A percentile compares a stretch with the other conserved stretches of the same genome.
These are phyloP conservation scores for Starmerella floricola DNA, from an alignment of 805 yeast genomes.

Conservation along the genomic window DNA sequence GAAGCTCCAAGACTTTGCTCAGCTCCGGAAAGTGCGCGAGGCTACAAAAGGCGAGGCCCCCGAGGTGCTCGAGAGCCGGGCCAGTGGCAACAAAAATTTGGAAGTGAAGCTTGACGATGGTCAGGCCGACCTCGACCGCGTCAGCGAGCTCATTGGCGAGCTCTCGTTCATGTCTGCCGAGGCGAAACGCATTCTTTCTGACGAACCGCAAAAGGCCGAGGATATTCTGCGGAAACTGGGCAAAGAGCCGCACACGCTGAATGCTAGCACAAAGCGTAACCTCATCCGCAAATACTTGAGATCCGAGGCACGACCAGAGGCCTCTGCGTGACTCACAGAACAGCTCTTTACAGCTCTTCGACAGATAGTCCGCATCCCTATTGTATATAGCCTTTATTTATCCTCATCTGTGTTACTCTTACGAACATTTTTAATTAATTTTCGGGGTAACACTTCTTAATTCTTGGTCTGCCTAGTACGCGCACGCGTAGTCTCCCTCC, in stretches of 20 bases:
- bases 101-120: slow-evolving; percentile 32
- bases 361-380: too few relatives aligned
- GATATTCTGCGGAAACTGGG: slow-evolving; percentile 31
- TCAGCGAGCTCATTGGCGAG: slow-evolving; percentile 29
- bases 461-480: too few relatives aligned
- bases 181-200: slow-evolving; percentile 25
- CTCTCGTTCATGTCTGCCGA: slow-evolving; percentile 17
- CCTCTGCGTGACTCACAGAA: too few relatives aligned
- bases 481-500: too few relatives aligned
- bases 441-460: too few relatives aligned
- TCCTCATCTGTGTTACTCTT: too few relatives aligned
- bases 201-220: slow-evolving; percentile 31
- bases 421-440: too few relatives aligned
- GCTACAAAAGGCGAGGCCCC: slow-evolving; percentile 17
- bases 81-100: neutral
- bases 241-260: slow-evolving; percentile 32
- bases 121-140: slow-evolving; percentile 29
- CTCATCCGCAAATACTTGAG: slow-evolving; percentile 46
- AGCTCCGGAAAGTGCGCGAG: slow-evolving; percentile 35
- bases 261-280: slow-evolving; percentile 54
- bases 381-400: too few relatives aligned
- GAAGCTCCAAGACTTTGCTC: slow-evolving; percentile 44
- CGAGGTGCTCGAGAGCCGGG: slow-evolving; percentile 17
- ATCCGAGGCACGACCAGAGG: neutral
- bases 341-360: too few relatives aligned